These are phyloP conservation scores for Jaltomata sinuosa DNA, from an alignment of 257 asterid genomes.

Conservation along the genomic window DNA sequence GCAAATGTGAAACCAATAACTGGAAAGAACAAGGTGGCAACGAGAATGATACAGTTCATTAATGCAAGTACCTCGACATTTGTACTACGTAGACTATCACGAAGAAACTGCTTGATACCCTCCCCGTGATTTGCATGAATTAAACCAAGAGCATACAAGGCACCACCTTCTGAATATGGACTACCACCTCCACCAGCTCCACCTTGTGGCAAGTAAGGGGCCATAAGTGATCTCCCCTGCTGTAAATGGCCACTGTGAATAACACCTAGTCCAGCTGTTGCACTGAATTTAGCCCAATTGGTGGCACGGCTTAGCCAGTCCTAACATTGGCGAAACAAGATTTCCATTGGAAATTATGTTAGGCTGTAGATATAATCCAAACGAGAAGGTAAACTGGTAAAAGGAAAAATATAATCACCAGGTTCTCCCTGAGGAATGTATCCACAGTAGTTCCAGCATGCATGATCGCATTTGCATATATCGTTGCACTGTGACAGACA, in stretches of 20 bases:
- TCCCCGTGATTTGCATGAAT: constrained; percentile 99
- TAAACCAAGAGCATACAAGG: constrained; percentile 87
- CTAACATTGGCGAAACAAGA: constrained; percentile 25
- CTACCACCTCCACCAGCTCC: constrained; percentile 94
- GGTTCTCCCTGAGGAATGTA: constrained; percentile 89
- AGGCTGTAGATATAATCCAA: neutral
- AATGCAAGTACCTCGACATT: constrained; percentile 68
- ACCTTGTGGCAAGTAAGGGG: constrained; percentile 96
- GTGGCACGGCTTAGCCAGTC: constrained; percentile 98
- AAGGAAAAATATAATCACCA: constrained; percentile 30
- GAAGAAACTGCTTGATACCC: constrained; percentile 87
- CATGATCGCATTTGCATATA: constrained; percentile 94
- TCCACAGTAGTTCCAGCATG: constrained; percentile 99
- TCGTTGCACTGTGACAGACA: constrained; percentile 95
- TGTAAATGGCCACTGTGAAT: constrained; percentile 93
- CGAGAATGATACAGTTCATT: neutral
- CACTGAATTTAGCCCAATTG: constrained; percentile 98
- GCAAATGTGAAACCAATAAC: constrained; percentile 3
- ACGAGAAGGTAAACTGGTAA: neutral
- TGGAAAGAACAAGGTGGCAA: neutral
- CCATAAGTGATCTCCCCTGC: constrained; percentile 97
- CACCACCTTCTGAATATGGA: constrained; percentile 99
- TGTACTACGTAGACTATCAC: constrained; percentile 79
- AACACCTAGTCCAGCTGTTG: constrained; percentile 97
- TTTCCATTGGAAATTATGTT: neutral